A percentile compares a stretch with the other conserved stretches of the same genome.
These are phyloP conservation scores for Chloromonas sp. DNA, from an alignment of 163 green algal species.

Conservation along the genomic window DNA sequence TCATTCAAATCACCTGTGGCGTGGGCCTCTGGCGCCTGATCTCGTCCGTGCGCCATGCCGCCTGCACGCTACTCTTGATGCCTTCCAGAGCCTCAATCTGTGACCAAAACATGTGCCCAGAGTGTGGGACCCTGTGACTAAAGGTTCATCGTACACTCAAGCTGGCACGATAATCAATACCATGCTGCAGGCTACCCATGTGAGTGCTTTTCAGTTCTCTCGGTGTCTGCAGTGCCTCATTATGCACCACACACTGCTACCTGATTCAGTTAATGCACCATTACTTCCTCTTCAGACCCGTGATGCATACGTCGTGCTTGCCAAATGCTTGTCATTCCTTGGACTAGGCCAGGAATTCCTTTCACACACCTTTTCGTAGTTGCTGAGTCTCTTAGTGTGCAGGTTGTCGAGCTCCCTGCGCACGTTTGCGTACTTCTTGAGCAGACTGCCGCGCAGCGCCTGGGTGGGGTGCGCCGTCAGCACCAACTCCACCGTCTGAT, in stretches of 20 bases:
- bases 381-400: conserved; percentile 73
- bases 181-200: no score
- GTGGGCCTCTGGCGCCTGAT: conserved; percentile 86
- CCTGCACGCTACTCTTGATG: conserved; percentile 72
- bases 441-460: conserved; percentile 72
- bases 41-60: conserved; percentile 94
- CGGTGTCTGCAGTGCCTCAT: no score
- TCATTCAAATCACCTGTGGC: conserved; percentile 28
- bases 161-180: no score
- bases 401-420: conserved; percentile 67
- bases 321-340: no score
- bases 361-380: conserved; percentile 63
- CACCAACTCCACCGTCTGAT: conserved; percentile 78
- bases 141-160: no score
- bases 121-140: no score
- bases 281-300: no score
- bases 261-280: no score
- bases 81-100: conserved; percentile 64
- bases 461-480: conserved; percentile 95
- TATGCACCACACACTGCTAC: no score
- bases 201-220: no score
- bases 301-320: no score
- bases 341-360: no score
- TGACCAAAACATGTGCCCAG: neutral
- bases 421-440: conserved; percentile 80